Evolutionary conservation across 148 eudicot species (phyloP).

Genomic region (Chenopodium album): DNA sequence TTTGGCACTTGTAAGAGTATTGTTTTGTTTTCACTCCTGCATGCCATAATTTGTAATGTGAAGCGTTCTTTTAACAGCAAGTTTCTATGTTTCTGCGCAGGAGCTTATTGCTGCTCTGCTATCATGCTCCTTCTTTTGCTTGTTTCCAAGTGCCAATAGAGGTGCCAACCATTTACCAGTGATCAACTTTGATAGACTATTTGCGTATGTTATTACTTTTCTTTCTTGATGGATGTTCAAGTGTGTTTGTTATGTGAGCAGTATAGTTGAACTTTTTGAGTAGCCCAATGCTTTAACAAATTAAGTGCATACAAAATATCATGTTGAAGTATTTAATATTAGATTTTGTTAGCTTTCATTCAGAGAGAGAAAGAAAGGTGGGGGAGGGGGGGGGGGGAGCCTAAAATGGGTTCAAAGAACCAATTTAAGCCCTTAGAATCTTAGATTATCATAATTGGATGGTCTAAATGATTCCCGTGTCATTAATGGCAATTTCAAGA

Average conservation of each 20-base stretch:
- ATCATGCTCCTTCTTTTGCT: constrained; percentile 85
- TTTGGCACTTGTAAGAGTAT: background rate
- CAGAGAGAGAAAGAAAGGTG: no score
- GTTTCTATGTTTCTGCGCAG: constrained; percentile 39
- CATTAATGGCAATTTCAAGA: no score
- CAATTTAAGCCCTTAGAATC: no score
- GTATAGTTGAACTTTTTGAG: background rate
- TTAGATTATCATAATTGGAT: no score
- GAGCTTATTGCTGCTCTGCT: constrained; percentile 92
- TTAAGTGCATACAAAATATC: background rate
- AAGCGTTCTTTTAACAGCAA: constrained; percentile 8
- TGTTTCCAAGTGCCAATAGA: constrained; percentile 72
- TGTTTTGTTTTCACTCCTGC: background rate
- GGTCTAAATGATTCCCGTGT: no score
- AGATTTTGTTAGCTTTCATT: background rate
- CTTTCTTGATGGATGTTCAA: background rate
- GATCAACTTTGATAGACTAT: constrained; percentile 89
- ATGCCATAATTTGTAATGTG: background rate
- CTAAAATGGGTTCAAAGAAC: no score
- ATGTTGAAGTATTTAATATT: background rate
- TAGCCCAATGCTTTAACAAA: background rate
- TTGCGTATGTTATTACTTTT: constrained; percentile 63
- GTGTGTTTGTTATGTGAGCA: background rate
- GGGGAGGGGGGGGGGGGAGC: no score
- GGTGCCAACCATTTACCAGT: constrained; percentile 72